Conservation (phyloP, 306 rosid species). For the Acacia melanoxylon region DNA sequence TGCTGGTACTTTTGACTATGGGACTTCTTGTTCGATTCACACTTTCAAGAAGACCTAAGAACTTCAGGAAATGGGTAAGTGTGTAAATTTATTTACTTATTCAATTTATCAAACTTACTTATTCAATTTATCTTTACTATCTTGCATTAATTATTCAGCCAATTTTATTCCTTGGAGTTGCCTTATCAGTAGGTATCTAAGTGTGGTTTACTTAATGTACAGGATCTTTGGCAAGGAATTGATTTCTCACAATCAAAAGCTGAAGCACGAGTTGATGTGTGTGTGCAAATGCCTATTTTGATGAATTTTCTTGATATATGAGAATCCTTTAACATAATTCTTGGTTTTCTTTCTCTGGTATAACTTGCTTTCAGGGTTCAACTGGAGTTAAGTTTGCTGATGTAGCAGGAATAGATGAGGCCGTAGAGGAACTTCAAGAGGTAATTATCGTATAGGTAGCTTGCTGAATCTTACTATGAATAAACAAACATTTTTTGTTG, state of each 20-base stretch:
- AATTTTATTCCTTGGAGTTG: slow-evolving; percentile 31
- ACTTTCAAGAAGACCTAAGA: slow-evolving; percentile 95
- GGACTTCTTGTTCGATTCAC: slow-evolving; percentile 96
- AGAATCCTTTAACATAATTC: slow-evolving; percentile 22
- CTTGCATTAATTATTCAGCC: slow-evolving; percentile 20
- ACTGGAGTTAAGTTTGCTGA: slow-evolving; percentile 90
- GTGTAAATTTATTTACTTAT: slow-evolving; percentile 24
- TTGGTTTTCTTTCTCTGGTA: slow-evolving; percentile 33
- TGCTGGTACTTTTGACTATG: slow-evolving; percentile 78
- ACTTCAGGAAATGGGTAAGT: slow-evolving; percentile 97
- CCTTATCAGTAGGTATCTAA: slow-evolving; percentile 31
- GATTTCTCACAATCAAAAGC: slow-evolving; percentile 97
- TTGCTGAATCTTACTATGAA: slow-evolving; percentile 11
- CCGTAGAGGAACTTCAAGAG: slow-evolving; percentile 98
- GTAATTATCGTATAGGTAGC: slow-evolving; percentile 40
- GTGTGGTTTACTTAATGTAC: slow-evolving; percentile 36
- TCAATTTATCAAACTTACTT: slow-evolving; percentile 14
- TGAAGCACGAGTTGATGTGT: slow-evolving; percentile 99
- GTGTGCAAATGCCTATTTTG: slow-evolving; percentile 31
- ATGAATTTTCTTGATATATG: slow-evolving; percentile 23
- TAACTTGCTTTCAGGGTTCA: slow-evolving; percentile 72
- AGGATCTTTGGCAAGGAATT: slow-evolving; percentile 99
- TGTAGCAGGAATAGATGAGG: slow-evolving; percentile 98
- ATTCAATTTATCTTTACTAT: slow-evolving; percentile 1
- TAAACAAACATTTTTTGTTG: neutral